These are phyloP conservation scores for Rhynchosporium graminicola DNA, from an alignment of 2,329 filamentous ascomycete species.

Conservation along the genomic window DNA sequence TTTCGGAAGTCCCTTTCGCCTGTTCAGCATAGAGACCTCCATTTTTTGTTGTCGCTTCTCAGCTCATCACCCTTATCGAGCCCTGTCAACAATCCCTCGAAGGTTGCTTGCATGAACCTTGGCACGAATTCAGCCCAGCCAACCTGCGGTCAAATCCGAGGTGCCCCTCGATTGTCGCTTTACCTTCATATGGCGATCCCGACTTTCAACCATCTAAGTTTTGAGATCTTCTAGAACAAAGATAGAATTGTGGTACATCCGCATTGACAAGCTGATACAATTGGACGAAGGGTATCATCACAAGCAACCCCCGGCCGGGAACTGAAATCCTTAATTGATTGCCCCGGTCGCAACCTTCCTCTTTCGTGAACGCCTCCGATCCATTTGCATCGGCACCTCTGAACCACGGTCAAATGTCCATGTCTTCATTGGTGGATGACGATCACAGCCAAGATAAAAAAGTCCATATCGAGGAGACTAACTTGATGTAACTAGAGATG, in stretches of 20 bases:
- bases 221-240: slow-evolving; percentile 1
- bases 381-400: slow-evolving; percentile 12
- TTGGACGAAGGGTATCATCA: background rate
- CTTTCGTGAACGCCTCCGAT: background rate
- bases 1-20: no score
- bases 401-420: background rate
- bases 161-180: background rate
- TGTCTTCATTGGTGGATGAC: background rate
- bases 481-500: slow-evolving; percentile 4
- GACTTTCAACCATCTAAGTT: slow-evolving; percentile 5
- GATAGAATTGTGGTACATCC: background rate
- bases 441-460: slow-evolving; percentile 8
- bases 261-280: background rate
- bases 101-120: background rate
- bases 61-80: background rate
- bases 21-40: no score
- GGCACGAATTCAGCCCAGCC: slow-evolving; percentile 1
- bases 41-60: background rate
- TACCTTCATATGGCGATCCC: background rate
- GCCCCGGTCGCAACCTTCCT: slow-evolving; percentile 7
- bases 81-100: background rate
- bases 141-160: background rate
- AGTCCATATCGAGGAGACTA: background rate
- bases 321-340: slow-evolving; percentile 1
- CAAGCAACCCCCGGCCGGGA: background rate